Conservation (phyloP, 805 yeast species). For the Clavispora phyllophila region DNA sequence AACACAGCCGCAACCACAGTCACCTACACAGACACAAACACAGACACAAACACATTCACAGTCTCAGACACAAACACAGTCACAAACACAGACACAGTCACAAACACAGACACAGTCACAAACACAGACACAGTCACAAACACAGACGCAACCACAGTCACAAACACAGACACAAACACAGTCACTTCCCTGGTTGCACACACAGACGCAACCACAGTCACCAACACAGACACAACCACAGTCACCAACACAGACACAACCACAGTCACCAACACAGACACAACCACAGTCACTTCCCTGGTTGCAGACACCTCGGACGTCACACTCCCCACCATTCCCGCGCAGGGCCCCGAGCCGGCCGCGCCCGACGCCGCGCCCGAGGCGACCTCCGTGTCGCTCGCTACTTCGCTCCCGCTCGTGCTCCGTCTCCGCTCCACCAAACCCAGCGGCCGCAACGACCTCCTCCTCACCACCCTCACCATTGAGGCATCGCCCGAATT, state of each 20-base stretch:
- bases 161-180: no score
- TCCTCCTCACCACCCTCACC: conserved; percentile 44
- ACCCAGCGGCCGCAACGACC: conserved; percentile 43
- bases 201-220: no score
- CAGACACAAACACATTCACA: background rate
- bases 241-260: no score
- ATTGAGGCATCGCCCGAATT: conserved; percentile 44
- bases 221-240: no score
- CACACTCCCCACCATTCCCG: no score
- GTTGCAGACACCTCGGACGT: no score
- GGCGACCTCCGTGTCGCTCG: conserved; percentile 10
- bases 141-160: no score
- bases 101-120: background rate
- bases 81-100: background rate
- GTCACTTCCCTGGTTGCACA: no score
- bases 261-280: no score
- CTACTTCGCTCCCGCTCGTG: conserved; percentile 37
- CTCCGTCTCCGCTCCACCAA: conserved; percentile 43
- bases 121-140: no score
- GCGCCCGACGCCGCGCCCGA: background rate
- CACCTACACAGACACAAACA: background rate
- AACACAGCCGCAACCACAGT: background rate
- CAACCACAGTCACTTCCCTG: no score
- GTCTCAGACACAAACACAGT: background rate
- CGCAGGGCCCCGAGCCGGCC: no score